These are phyloP conservation scores for Penstemon barbatus DNA, from an alignment of 257 asterid species.

Conservation along the genomic window DNA sequence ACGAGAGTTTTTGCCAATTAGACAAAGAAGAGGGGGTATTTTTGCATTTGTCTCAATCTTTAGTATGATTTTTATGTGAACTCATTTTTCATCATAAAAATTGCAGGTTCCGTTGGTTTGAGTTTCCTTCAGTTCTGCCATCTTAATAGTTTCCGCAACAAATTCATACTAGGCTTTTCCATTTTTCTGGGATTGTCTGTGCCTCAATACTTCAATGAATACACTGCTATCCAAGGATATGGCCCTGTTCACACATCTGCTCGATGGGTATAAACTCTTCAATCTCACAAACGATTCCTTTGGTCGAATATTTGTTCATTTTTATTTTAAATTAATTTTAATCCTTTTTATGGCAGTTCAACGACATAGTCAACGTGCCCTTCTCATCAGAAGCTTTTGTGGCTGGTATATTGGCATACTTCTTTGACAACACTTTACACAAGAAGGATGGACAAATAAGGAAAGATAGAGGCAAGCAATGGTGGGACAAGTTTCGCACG, in stretches of 20 bases:
- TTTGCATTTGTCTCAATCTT: neutral
- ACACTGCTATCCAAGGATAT: slow-evolving; percentile 43
- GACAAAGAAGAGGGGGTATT: too few species aligned
- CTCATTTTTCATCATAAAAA: neutral
- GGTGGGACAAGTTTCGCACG: slow-evolving; percentile 91
- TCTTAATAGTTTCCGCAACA: slow-evolving; percentile 59
- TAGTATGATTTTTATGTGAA: slow-evolving; percentile 3
- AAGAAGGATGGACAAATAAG: slow-evolving; percentile 66
- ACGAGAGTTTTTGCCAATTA: too few species aligned
- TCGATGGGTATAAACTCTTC: slow-evolving; percentile 44
- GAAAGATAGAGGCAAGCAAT: slow-evolving; percentile 87
- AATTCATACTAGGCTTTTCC: slow-evolving; percentile 47
- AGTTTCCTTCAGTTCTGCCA: slow-evolving; percentile 62
- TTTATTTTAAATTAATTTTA: neutral
- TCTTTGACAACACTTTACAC: slow-evolving; percentile 79
- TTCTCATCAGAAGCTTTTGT: slow-evolving; percentile 84
- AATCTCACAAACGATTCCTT: neutral
- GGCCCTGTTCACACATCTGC: slow-evolving; percentile 54
- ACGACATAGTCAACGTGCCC: slow-evolving; percentile 84
- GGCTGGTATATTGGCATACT: slow-evolving; percentile 73
- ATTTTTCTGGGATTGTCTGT: slow-evolving; percentile 50
- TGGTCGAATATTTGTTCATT: too few species aligned
- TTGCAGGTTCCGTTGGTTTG: slow-evolving; percentile 50
- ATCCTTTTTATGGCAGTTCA: slow-evolving; percentile 55
- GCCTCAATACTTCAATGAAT: slow-evolving; percentile 54